These are phyloP conservation scores for Tuber brumale DNA, from an alignment of 495 filamentous ascomycete genomes.

Conservation along the genomic window DNA sequence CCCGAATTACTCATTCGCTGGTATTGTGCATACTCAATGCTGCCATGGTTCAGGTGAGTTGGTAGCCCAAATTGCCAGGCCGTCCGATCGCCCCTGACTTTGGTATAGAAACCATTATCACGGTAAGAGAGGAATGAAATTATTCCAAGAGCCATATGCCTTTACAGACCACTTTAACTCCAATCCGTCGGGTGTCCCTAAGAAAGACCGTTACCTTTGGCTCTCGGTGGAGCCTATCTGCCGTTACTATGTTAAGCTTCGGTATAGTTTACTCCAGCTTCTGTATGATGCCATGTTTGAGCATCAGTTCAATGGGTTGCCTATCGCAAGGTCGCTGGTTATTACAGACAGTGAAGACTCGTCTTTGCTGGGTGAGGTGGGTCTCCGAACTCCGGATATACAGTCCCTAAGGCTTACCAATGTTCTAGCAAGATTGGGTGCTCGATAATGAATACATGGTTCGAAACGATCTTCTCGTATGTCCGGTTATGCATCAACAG, in stretches of 20 bases:
- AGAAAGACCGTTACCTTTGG: constrained; percentile 2
- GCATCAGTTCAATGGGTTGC: constrained; percentile 34
- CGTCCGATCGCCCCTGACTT: neutral
- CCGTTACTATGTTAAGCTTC: constrained; percentile 31
- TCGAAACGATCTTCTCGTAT: constrained; percentile 12
- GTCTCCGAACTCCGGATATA: neutral
- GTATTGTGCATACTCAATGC: constrained; percentile 32
- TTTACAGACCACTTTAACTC: constrained; percentile 13
- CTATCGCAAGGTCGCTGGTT: constrained; percentile 25
- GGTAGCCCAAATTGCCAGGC: neutral
- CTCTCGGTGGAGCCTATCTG: constrained; percentile 27
- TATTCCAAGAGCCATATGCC: constrained; percentile 17
- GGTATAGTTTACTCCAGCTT: constrained; percentile 35
- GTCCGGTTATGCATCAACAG: constrained; percentile 14
- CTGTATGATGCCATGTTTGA: constrained; percentile 41
- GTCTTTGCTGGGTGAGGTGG: constrained; percentile 15
- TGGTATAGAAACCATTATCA: constrained; percentile 14
- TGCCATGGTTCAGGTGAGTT: constrained; percentile 31
- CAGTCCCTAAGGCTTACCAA: neutral
- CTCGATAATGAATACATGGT: constrained; percentile 19
- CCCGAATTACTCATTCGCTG: constrained; percentile 39
- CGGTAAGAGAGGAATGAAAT: constrained; percentile 10
- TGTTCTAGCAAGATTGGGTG: constrained; percentile 16
- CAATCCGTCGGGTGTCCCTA: constrained; percentile 1
- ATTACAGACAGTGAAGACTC: constrained; percentile 20